phyloP scores from a whole-genome alignment of 176 grass and related monocot genomes.

The Canna indica region DNA sequence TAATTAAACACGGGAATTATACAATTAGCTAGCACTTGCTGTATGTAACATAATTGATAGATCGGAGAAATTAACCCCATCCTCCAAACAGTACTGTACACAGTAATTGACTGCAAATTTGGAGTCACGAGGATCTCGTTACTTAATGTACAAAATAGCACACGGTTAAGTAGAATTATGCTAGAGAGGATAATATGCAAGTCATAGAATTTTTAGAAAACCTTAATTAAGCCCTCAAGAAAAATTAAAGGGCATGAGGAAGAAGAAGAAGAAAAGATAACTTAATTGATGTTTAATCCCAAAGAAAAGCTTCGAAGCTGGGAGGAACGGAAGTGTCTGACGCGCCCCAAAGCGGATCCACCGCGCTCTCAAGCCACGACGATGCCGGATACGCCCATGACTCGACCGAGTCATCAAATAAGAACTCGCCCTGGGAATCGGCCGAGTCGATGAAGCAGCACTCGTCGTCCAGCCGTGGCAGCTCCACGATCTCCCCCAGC shows the following conservation, averaged over 20 bases:
- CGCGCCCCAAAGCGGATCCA: not conserved
- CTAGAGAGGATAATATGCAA: not conserved
- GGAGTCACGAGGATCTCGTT: too few relatives aligned
- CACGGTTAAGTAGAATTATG: not conserved
- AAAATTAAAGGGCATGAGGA: conserved; percentile 4
- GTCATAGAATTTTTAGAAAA: too few relatives aligned
- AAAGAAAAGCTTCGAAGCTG: conserved; percentile 2
- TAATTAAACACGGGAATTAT: too few relatives aligned
- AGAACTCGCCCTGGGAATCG: conserved; percentile 1
- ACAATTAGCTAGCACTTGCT: too few relatives aligned
- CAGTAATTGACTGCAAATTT: too few relatives aligned
- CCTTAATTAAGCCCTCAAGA: conserved; percentile 5
- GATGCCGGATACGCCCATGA: not conserved
- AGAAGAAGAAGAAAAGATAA: not conserved
- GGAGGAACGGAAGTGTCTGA: not conserved
- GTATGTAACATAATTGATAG: too few relatives aligned
- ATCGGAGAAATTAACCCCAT: too few relatives aligned
- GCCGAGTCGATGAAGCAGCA: conserved; percentile 1
- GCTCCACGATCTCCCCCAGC: conserved; percentile 7
- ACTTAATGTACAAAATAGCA: not conserved
- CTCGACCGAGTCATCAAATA: not conserved
- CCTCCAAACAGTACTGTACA: too few relatives aligned
- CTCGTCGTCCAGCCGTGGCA: conserved; percentile 6
- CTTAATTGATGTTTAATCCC: not conserved
- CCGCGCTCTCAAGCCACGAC: not conserved